Conservation (phyloP, 1,139 yeast species). For the Yamadazyma buinensis region DNA sequence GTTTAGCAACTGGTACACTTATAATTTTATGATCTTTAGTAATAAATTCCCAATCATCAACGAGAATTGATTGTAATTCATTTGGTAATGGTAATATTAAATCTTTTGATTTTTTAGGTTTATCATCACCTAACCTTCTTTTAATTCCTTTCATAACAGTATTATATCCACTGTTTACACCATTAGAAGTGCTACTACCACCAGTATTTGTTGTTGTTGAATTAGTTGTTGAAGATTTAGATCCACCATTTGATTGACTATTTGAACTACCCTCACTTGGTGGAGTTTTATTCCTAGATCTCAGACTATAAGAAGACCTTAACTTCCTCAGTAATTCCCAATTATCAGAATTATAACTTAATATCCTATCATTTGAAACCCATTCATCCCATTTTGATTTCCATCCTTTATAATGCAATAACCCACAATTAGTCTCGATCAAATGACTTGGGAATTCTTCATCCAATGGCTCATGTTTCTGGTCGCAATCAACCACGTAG, state of each 20-base stretch:
- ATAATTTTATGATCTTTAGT: constrained; percentile 76
- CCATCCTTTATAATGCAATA: constrained; percentile 94
- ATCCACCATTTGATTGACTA: neutral
- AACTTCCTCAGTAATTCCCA: constrained; percentile 64
- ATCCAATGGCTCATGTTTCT: constrained; percentile 24
- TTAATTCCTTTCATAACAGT: constrained; percentile 5
- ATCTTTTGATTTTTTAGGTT: constrained; percentile 12
- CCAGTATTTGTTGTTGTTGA: neutral
- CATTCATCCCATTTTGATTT: constrained; percentile 96
- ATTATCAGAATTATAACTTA: constrained; percentile 69
- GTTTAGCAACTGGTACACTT: constrained; percentile 52
- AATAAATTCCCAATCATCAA: constrained; percentile 90
- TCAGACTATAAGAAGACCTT: constrained; percentile 41
- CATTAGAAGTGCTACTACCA: constrained; percentile 2
- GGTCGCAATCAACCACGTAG: constrained; percentile 36
- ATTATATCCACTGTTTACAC: constrained; percentile 3
- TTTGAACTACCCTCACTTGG: neutral
- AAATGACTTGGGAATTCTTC: constrained; percentile 46
- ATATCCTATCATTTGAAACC: constrained; percentile 70
- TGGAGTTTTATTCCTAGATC: constrained; percentile 12
- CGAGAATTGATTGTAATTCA: constrained; percentile 63
- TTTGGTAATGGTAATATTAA: constrained; percentile 49
- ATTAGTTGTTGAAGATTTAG: neutral
- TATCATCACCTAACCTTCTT: constrained; percentile 6
- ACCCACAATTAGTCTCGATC: constrained; percentile 45